Evolutionary conservation across 768 basidiomycete species (phyloP).

Genomic region (Neoboletus brunneissimus): DNA sequence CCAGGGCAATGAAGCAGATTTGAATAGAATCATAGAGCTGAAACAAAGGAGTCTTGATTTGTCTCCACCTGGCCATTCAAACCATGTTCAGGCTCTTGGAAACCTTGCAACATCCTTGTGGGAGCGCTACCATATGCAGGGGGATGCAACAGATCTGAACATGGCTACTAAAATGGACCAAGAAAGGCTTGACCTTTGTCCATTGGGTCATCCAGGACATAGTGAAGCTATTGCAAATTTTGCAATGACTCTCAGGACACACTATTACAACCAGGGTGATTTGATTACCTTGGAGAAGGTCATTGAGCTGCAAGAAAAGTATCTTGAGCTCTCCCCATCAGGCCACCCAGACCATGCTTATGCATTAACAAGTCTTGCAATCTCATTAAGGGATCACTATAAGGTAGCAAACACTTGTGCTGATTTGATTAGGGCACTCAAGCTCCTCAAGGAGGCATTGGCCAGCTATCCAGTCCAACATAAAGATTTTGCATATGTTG

Average conservation of each 20-base stretch:
- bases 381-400: no score
- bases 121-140: background rate
- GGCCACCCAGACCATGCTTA: no score
- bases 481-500: background rate
- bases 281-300: no score
- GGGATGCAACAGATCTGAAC: background rate
- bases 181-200: background rate
- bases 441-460: no score
- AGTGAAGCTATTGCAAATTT: background rate
- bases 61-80: background rate
- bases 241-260: background rate
- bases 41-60: background rate
- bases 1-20: background rate
- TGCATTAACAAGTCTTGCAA: no score
- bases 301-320: no score
- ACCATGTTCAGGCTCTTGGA: background rate
- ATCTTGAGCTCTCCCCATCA: no score
- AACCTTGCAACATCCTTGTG: background rate
- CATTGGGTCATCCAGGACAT: background rate
- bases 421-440: no score
- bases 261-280: no score
- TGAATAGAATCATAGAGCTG: background rate
- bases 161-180: background rate
- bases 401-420: no score
- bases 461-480: background rate